Evolutionary conservation across 306 rosid species (phyloP), one percentile per base, ranked within the genome.

Genomic region (Quercus suber): DNA sequence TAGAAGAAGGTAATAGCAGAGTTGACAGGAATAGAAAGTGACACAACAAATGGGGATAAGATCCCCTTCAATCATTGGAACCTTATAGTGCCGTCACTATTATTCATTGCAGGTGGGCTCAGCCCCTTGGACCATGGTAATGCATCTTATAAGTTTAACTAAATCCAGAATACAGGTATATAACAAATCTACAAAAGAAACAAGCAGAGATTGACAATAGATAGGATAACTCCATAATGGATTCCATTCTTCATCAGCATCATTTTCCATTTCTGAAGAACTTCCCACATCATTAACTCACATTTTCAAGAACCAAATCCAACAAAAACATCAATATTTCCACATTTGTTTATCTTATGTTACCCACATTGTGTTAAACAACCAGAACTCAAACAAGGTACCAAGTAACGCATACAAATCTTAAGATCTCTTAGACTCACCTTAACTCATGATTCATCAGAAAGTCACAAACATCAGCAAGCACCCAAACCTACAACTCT

Each of bases 1-100:
- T 65, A 31, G 41, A 78, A 81, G 55, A 59, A 73, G 73, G 58
- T n/a, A 56, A 30, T 67, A 79, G n/a, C 49, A 80, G 31, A 61
- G 15, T 63, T 80, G 31, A 27, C 73, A 53, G 35, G 43, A 21
- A 33, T 27, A 75, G 77, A 88, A 56, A 73, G 14, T 17, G 37
- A 52, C 9, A 31, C 61, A 77, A 70, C 25, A 58, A 63, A 27
- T 43, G 7, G 9, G 43, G n/a, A 30, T 10, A 60, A 33, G 4
- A 28, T 67, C 49, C 49, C 1, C 23, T n/a, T n/a, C 23, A 67
- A 35, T 9, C 52, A 19, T 18, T 67, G 49, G 52, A 67, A 33
- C 52, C 25, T 67, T 67, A 11, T 23, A 49, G 25, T 7, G 25
- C 49, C 12, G 35, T 67, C 52, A 67, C 13, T 49, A 67, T 35